Percentiles rank a stretch among this genome's conserved stretches.
Conservation (phyloP, 345 rosid genomes). For the Erodium maritimum region DNA sequence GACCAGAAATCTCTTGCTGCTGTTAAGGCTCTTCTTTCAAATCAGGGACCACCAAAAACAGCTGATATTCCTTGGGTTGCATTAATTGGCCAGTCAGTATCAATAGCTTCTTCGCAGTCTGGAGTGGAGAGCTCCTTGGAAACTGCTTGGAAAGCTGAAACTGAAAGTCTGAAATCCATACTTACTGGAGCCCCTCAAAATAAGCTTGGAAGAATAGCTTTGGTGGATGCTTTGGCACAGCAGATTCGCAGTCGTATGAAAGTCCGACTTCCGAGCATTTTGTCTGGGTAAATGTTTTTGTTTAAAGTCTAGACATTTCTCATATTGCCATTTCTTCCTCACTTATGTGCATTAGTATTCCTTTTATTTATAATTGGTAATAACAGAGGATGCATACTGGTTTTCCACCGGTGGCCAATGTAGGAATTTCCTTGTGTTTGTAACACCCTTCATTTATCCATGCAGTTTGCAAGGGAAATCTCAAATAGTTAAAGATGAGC, state of each 20-base stretch:
- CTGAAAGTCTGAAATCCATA: conserved; percentile 65
- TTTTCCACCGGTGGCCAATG: not conserved
- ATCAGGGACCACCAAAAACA: conserved; percentile 76
- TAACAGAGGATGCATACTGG: not conserved
- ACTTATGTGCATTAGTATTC: not conserved
- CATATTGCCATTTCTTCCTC: not conserved
- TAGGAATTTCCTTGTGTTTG: not conserved
- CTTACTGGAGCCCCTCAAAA: conserved; percentile 54
- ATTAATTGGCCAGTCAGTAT: conserved; percentile 66
- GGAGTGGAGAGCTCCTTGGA: conserved; percentile 68
- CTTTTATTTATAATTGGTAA: not conserved
- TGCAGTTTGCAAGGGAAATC: conserved; percentile 94
- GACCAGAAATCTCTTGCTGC: conserved; percentile 62
- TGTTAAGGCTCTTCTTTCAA: conserved; percentile 55
- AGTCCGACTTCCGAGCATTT: conserved; percentile 60
- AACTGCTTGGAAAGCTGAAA: conserved; percentile 77
- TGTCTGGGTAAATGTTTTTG: conserved; percentile 41
- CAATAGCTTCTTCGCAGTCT: conserved; percentile 64
- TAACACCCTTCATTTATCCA: not conserved
- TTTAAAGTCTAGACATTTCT: not conserved
- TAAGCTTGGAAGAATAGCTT: conserved; percentile 67
- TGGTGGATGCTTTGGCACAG: conserved; percentile 58
- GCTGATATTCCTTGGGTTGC: conserved; percentile 69
- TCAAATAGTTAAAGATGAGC: conserved; percentile 76
- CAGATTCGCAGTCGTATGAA: conserved; percentile 79